Evolutionary conservation across 108 stramenopile species (phyloP).

Genomic region (Nitzschia putrida): DNA sequence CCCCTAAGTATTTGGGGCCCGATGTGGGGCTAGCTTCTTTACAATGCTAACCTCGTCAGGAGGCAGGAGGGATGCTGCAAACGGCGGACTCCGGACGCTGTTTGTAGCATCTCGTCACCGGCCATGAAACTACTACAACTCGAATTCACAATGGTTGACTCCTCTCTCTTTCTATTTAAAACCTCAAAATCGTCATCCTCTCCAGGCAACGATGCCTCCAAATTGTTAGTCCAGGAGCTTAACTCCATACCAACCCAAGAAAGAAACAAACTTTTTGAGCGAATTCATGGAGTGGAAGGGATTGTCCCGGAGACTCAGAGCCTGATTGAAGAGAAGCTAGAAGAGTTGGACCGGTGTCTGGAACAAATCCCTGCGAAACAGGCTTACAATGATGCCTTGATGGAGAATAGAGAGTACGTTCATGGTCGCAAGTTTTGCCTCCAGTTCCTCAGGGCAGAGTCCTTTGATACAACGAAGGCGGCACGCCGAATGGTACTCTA

Average conservation of each 20-base stretch:
- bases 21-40: no score
- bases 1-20: no score
- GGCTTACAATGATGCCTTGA: slow-evolving; percentile 3
- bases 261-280: slow-evolving; percentile 16
- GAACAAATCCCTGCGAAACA: neutral
- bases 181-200: no score
- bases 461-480: slow-evolving; percentile 33
- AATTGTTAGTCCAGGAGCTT: slow-evolving; percentile 24
- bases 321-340: slow-evolving; percentile 16
- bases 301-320: slow-evolving; percentile 11
- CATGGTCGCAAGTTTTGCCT: slow-evolving; percentile 18
- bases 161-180: no score
- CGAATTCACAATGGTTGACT: no score
- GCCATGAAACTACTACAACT: no score
- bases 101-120: no score
- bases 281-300: slow-evolving; percentile 34
- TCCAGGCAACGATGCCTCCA: neutral
- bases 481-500: slow-evolving; percentile 31
- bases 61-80: no score
- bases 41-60: no score
- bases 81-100: no score
- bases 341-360: slow-evolving; percentile 10
- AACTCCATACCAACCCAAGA: slow-evolving; percentile 31
- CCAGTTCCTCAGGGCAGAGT: slow-evolving; percentile 42
- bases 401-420: slow-evolving; percentile 15